Evolutionary conservation across 192 early-diverging fungal genomes (phyloP).

Genomic region (Coemansia sp.): DNA sequence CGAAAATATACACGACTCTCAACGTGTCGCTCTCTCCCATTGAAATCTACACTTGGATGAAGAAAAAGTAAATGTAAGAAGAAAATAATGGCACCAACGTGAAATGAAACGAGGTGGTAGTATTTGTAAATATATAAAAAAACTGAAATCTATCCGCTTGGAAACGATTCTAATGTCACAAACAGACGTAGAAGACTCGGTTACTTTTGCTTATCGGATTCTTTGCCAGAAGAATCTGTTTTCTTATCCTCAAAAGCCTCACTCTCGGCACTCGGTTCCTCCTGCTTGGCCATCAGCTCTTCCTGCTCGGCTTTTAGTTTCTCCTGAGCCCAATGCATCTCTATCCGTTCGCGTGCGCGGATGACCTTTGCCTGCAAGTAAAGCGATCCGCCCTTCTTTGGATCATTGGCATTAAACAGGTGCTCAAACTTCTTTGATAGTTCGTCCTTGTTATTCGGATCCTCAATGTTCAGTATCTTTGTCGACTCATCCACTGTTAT

Average conservation of each 20-base stretch:
- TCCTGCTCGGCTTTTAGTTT: slow-evolving; percentile 49
- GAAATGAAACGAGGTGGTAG: too few species aligned
- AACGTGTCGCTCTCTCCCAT: not conserved
- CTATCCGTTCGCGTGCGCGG: slow-evolving; percentile 91
- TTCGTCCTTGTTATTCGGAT: slow-evolving; percentile 62
- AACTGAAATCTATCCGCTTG: too few species aligned
- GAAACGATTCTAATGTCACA: too few species aligned
- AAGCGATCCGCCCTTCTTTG: slow-evolving; percentile 82
- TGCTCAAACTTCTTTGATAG: slow-evolving; percentile 78
- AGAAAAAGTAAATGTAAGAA: not conserved
- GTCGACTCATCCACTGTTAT: slow-evolving; percentile 89
- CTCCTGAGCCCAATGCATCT: slow-evolving; percentile 75
- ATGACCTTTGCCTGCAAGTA: slow-evolving; percentile 95
- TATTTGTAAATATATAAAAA: too few species aligned
- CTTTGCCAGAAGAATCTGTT: not conserved
- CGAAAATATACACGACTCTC: not conserved
- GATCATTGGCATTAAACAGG: slow-evolving; percentile 86
- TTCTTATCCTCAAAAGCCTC: not conserved
- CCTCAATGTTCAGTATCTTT: slow-evolving; percentile 85
- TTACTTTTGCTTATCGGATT: not conserved
- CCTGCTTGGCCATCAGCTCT: slow-evolving; percentile 8
- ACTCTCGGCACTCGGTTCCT: not conserved
- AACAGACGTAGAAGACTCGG: not conserved
- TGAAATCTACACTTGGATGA: not conserved
- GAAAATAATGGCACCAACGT: too few species aligned